Base-by-base conservation (phyloP, 768 basidiomycete species). In the Mycena olivaceomarginata region DNA sequence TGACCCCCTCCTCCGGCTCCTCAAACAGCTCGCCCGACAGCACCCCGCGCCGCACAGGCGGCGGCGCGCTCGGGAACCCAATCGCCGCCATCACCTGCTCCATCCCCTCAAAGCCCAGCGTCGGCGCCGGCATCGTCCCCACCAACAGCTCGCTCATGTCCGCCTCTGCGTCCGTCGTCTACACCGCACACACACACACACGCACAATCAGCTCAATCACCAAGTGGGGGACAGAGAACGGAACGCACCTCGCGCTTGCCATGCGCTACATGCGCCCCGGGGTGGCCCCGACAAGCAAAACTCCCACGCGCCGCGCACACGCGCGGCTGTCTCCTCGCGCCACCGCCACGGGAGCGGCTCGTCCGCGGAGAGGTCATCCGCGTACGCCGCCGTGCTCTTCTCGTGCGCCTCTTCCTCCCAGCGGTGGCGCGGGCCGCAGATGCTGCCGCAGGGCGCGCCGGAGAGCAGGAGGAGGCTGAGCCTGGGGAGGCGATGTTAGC, bases 371-470 rank as follows among this genome's bases (percentile, higher is more conserved):
- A n/a, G n/a, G n/a, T n/a, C n/a, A n/a, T n/a, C n/a, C n/a, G n/a
- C n/a, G n/a, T n/a, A n/a, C n/a, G n/a, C n/a, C n/a, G n/a, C n/a
- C n/a, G n/a, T n/a, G n/a, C n/a, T n/a, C n/a, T n/a, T n/a, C n/a
- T n/a, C n/a, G n/a, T n/a, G n/a, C n/a, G n/a, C n/a, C n/a, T n/a
- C n/a, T n/a, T n/a, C n/a, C n/a, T n/a, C n/a, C n/a, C n/a, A n/a
- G n/a, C n/a, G n/a, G n/a, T n/a, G n/a, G n/a, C n/a, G n/a, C 12
- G 96, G 96, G 59, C 96, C 96, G 83, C 95, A 96, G 16, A 97
- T 83, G n/a, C 96, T 95, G 65, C 92, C 96, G 63, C 94, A 94
- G 73, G 92, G 91, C 74, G 95, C 91, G 57, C 93, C 94, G 63
- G 94, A 95, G 79, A 95, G 85, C 68, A 94, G 81, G 96, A 96